Conservation (phyloP, 441 rosid species). For the Jatropha multifida region DNA sequence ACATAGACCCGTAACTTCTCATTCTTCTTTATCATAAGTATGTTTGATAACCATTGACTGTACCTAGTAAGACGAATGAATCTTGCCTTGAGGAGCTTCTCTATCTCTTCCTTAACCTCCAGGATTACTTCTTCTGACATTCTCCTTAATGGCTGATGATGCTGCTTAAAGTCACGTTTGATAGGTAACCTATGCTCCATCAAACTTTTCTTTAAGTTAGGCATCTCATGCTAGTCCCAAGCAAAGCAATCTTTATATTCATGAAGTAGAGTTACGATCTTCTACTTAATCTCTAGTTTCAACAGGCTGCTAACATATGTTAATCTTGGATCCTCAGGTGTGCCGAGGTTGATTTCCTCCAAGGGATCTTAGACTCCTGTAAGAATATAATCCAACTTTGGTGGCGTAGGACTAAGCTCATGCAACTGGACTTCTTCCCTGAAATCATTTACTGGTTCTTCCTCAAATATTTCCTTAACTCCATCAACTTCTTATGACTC, state of each 20-base stretch:
- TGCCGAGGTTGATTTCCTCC: no score
- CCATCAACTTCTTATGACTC: neutral
- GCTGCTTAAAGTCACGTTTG: neutral
- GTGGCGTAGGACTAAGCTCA: no score
- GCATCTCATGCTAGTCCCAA: neutral
- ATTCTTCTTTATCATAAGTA: neutral
- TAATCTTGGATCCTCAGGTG: neutral
- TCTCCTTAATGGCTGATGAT: neutral
- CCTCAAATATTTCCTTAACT: no score
- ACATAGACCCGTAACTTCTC: neutral
- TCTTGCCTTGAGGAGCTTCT: neutral
- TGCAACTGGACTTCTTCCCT: no score
- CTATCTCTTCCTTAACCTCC: neutral
- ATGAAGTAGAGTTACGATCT: no score
- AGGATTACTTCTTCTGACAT: neutral
- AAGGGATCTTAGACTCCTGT: no score
- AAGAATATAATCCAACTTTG: no score
- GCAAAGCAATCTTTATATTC: neutral
- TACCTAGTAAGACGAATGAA: neutral
- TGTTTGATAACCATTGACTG: neutral
- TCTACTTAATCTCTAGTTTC: rapidly evolving
- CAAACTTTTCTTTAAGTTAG: neutral
- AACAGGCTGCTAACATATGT: neutral
- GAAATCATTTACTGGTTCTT: neutral
- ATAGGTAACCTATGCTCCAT: neutral